These are phyloP conservation scores for Vachellia collinsii DNA, from an alignment of 306 rosid species.

Conservation along the genomic window DNA sequence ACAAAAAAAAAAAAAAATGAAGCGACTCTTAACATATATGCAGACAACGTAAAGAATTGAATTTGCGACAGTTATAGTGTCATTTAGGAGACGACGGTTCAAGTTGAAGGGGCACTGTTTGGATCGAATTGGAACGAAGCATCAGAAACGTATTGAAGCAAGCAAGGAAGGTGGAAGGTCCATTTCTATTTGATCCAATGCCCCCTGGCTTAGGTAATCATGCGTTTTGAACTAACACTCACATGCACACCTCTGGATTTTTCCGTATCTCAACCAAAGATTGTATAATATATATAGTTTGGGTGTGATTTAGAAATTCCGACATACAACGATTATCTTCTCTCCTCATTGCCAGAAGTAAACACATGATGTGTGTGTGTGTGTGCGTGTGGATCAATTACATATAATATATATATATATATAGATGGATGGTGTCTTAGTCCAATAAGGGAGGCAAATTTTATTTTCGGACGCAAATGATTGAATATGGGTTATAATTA, in stretches of 20 bases:
- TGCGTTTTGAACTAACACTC: neutral
- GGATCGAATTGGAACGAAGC: neutral
- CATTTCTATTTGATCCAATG: neutral
- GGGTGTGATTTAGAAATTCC: constrained; percentile 21
- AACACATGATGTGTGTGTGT: neutral
- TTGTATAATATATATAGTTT: neutral
- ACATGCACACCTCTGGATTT: neutral
- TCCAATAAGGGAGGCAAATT: neutral
- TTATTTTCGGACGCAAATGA: neutral
- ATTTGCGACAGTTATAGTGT: neutral
- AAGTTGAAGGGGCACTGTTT: neutral
- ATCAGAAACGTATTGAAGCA: too few relatives aligned
- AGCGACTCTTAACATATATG: neutral
- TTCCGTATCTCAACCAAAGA: constrained; percentile 25
- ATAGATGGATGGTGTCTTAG: neutral
- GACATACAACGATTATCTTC: neutral
- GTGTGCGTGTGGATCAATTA: neutral
- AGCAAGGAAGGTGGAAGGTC: constrained; percentile 29
- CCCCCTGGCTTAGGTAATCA: constrained; percentile 25
- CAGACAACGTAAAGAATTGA: neutral
- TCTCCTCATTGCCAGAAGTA: neutral
- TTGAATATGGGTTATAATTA: neutral
- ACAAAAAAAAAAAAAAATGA: neutral
- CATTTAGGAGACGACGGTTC: neutral
- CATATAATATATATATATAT: neutral